phyloP scores from a whole-genome alignment of 768 basidiomycete species.

The Suillus discolor region DNA sequence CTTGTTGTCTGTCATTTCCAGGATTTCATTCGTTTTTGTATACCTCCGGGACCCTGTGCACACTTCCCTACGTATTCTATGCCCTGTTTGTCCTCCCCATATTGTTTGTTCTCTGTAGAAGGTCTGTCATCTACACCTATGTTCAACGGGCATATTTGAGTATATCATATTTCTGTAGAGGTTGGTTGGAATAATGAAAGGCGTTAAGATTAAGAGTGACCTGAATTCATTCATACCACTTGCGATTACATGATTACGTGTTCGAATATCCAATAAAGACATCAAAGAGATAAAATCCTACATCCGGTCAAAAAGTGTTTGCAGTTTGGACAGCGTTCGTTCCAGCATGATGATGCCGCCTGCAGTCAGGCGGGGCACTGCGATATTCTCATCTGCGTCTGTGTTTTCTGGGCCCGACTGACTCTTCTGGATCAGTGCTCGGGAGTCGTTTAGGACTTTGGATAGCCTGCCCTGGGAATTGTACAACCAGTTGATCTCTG shows the following conservation, averaged over 20 bases:
- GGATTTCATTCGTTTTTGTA: slow-evolving; percentile 27
- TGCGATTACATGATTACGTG: neutral
- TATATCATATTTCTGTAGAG: slow-evolving; percentile 4
- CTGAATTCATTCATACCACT: neutral
- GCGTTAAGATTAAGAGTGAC: neutral
- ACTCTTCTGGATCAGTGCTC: slow-evolving; percentile 70
- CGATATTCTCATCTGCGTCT: slow-evolving; percentile 41
- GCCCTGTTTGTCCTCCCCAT: slow-evolving; percentile 3
- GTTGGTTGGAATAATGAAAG: slow-evolving; percentile 5
- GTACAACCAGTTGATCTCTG: slow-evolving; percentile 78
- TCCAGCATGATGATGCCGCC: slow-evolving; percentile 80
- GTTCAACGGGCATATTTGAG: slow-evolving; percentile 13
- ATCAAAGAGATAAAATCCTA: slow-evolving; percentile 17
- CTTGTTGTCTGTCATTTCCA: slow-evolving; percentile 15
- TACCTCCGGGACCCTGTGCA: slow-evolving; percentile 8
- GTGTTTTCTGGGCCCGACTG: slow-evolving; percentile 36
- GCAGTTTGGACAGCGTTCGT: slow-evolving; percentile 71
- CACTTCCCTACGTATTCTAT: neutral
- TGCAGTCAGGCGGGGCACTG: slow-evolving; percentile 76
- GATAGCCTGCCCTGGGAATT: slow-evolving; percentile 60
- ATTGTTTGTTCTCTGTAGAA: slow-evolving; percentile 2
- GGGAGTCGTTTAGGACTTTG: slow-evolving; percentile 68
- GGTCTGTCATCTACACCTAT: slow-evolving; percentile 12
- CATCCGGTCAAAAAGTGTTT: slow-evolving; percentile 39
- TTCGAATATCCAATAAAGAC: slow-evolving; percentile 8